Evolutionary conservation across 371 early-diverging fungal species (phyloP).

Genomic region (Saksenaea vasiformis): DNA sequence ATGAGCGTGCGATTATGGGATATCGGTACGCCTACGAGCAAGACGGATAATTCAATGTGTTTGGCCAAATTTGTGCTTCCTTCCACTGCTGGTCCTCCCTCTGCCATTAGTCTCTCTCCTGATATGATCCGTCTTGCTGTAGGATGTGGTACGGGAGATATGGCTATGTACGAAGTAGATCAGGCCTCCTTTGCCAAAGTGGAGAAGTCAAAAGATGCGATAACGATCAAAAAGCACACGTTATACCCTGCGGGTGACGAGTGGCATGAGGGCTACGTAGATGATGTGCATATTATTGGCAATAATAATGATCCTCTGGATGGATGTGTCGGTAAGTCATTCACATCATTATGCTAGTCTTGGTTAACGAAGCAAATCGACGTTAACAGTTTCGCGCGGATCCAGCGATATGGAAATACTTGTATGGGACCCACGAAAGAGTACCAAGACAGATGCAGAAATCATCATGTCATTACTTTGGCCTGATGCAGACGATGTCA

Average conservation of each 20-base stretch:
- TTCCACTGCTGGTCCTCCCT: slow-evolving; percentile 19
- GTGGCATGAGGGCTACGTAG: slow-evolving; percentile 64
- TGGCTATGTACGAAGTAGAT: slow-evolving; percentile 24
- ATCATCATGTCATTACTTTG: slow-evolving; percentile 35
- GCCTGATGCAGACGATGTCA: slow-evolving; percentile 34
- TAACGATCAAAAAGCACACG: slow-evolving; percentile 15
- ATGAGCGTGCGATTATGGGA: slow-evolving; percentile 62
- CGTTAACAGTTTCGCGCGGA: slow-evolving; percentile 35
- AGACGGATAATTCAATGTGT: slow-evolving; percentile 33
- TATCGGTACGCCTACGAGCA: slow-evolving; percentile 47
- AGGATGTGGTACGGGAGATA: slow-evolving; percentile 34
- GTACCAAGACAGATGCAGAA: slow-evolving; percentile 39
- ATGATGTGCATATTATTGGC: slow-evolving; percentile 49
- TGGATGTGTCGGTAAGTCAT: slow-evolving; percentile 18
- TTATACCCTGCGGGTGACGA: slow-evolving; percentile 54
- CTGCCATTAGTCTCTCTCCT: slow-evolving; percentile 26
- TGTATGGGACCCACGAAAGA: slow-evolving; percentile 39
- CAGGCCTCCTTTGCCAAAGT: background rate
- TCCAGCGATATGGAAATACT: slow-evolving; percentile 42
- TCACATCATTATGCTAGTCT: background rate
- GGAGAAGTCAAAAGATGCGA: background rate
- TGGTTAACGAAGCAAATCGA: background rate
- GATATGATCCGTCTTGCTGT: slow-evolving; percentile 30
- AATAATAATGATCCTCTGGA: slow-evolving; percentile 11
- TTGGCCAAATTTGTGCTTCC: slow-evolving; percentile 39